Evolutionary conservation across 140 eudicot genomes (phyloP).

Genomic region (Flaveria floridana): DNA sequence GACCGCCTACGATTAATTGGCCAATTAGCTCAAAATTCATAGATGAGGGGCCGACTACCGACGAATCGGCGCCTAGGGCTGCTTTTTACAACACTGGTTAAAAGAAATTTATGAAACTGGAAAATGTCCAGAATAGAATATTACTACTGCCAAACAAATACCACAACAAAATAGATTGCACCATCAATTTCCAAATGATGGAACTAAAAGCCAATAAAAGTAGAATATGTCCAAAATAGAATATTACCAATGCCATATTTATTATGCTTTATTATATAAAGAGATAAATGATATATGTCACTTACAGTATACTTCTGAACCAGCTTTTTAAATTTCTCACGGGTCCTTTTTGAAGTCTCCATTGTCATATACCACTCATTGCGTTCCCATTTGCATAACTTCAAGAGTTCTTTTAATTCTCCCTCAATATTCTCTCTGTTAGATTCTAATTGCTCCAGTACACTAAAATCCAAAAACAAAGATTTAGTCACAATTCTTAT

Average conservation of each 20-base stretch:
- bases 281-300: constrained; percentile 1
- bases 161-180: background rate
- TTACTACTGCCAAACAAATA: too few relatives aligned
- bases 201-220: background rate
- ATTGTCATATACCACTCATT: constrained; percentile 49
- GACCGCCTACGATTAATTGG: too few relatives aligned
- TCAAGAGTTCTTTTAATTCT: constrained; percentile 63
- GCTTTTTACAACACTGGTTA: too few relatives aligned
- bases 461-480: constrained; percentile 37
- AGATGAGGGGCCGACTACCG: too few relatives aligned
- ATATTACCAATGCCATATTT: background rate
- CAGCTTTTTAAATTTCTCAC: constrained; percentile 72
- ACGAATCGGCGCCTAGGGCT: too few relatives aligned
- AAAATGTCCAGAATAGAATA: background rate
- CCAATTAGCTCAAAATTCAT: too few relatives aligned
- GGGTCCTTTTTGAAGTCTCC: constrained; percentile 61
- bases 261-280: background rate
- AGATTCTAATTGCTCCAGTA: constrained; percentile 51
- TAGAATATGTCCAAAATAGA: background rate
- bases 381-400: constrained; percentile 73
- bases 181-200: background rate
- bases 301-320: constrained; percentile 82
- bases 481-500: constrained; percentile 8
- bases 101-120: background rate
- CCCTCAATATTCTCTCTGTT: constrained; percentile 54